phyloP scores from a whole-genome alignment of 1,139 yeast species.

The Saccharomyces pastorianus region DNA sequence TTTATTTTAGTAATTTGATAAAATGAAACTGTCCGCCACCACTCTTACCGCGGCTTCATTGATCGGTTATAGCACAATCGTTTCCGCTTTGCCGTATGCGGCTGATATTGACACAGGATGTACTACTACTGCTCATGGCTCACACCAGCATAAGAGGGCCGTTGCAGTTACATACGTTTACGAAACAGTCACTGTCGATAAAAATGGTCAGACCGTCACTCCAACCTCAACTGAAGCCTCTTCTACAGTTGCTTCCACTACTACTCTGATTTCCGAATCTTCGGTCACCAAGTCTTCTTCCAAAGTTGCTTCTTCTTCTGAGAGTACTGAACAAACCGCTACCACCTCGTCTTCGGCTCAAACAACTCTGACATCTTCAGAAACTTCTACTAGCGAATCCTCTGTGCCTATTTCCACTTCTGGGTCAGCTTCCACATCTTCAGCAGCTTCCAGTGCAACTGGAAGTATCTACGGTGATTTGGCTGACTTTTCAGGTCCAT shows the following conservation, averaged over 20 bases:
- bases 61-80: conserved; percentile 11
- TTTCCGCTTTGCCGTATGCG: conserved; percentile 24
- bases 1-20: background rate
- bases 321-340: conserved; percentile 30
- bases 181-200: conserved; percentile 67
- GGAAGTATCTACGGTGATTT: conserved; percentile 48
- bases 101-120: conserved; percentile 14
- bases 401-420: conserved; percentile 27
- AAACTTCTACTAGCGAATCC: conserved; percentile 24
- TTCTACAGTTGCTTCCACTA: conserved; percentile 11
- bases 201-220: conserved; percentile 43
- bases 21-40: conserved; percentile 35
- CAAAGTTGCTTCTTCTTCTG: conserved; percentile 14
- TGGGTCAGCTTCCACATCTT: conserved; percentile 23
- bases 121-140: conserved; percentile 10
- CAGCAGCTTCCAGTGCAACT: conserved; percentile 30
- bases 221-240: conserved; percentile 11
- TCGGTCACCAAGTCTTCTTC: conserved; percentile 18
- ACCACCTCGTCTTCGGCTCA: conserved; percentile 16
- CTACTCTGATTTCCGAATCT: conserved; percentile 19
- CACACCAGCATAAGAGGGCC: conserved; percentile 67
- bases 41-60: conserved; percentile 14
- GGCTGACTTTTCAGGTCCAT: conserved; percentile 42
- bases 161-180: conserved; percentile 77
- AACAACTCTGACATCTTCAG: conserved; percentile 18